These are phyloP conservation scores for Phyllosticta paracitricarpa DNA, from an alignment of 2,329 filamentous ascomycete genomes.

Conservation along the genomic window DNA sequence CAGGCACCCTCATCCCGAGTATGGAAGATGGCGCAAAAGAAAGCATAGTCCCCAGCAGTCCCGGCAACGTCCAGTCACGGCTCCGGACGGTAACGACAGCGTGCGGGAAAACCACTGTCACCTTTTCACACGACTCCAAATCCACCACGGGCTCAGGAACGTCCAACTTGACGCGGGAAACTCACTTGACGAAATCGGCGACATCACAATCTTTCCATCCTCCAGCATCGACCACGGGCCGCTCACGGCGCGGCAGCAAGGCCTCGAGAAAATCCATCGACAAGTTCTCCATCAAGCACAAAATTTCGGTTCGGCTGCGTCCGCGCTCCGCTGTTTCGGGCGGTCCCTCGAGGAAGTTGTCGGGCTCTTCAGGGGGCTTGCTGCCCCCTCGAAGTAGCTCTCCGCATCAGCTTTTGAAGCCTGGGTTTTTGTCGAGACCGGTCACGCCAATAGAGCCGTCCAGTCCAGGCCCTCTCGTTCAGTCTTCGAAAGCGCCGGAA, in stretches of 20 bases:
- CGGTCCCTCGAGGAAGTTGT: neutral
- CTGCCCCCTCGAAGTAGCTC: neutral
- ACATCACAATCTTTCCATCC: neutral
- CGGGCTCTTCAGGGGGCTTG: neutral
- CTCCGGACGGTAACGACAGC: neutral
- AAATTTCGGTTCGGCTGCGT: neutral
- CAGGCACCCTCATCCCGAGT: neutral
- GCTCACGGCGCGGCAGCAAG: neutral
- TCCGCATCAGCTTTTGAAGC: neutral
- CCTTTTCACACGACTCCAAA: neutral
- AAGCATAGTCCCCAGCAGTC: neutral
- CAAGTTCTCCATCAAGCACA: neutral
- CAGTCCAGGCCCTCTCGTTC: neutral
- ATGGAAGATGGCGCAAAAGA: neutral
- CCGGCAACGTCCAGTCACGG: neutral
- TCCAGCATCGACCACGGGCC: neutral
- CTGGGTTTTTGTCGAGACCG: neutral
- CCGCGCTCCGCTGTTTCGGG: neutral
- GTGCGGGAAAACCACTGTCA: neutral
- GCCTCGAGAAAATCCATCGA: neutral
- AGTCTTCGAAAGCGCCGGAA: neutral
- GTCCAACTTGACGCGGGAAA: neutral
- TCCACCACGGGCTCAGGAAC: neutral
- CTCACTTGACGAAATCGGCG: neutral
- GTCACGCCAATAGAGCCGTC: neutral